These are phyloP conservation scores for Anthoceros angustus DNA, from an alignment of 225 moss, liverwort and hornwort genomes.

Conservation along the genomic window DNA sequence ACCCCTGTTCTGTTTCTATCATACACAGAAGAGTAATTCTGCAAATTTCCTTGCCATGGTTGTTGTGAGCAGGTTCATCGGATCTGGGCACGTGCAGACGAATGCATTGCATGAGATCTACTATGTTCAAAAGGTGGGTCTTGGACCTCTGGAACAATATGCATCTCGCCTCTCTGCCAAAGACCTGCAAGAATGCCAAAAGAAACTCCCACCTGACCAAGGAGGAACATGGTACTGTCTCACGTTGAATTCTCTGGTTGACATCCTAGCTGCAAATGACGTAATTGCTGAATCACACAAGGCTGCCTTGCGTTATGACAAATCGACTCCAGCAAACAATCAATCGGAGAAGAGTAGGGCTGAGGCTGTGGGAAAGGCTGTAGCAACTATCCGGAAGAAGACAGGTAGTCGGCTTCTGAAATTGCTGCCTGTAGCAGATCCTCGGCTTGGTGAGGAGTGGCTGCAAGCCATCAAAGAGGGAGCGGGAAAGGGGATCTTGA, in stretches of 20 bases:
- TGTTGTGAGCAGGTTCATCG: not conserved
- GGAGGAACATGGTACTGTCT: not conserved
- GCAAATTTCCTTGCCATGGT: not conserved
- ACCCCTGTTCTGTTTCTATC: not conserved
- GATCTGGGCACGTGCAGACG: not conserved
- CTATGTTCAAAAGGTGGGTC: not conserved
- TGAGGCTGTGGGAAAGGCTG: not conserved
- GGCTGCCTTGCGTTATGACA: not conserved
- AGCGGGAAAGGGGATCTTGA: not conserved
- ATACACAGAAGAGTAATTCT: not conserved
- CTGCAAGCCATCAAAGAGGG: not conserved
- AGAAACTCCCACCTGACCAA: not conserved
- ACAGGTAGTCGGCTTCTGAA: not conserved
- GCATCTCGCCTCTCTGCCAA: not conserved
- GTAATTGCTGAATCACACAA: not conserved
- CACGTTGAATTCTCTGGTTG: not conserved
- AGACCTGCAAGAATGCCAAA: slow-evolving; percentile 4
- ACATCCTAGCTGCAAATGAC: not conserved
- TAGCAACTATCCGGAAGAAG: not conserved
- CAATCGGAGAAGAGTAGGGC: not conserved
- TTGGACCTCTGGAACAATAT: not conserved
- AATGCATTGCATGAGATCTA: not conserved
- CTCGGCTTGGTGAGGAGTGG: not conserved
- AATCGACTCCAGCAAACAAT: not conserved
- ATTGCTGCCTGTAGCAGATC: not conserved